Percentiles rank a stretch among this genome's conserved stretches.
Evolutionary conservation across 805 yeast species (phyloP).

Genomic region (Blastobotrys attinorum): DNA sequence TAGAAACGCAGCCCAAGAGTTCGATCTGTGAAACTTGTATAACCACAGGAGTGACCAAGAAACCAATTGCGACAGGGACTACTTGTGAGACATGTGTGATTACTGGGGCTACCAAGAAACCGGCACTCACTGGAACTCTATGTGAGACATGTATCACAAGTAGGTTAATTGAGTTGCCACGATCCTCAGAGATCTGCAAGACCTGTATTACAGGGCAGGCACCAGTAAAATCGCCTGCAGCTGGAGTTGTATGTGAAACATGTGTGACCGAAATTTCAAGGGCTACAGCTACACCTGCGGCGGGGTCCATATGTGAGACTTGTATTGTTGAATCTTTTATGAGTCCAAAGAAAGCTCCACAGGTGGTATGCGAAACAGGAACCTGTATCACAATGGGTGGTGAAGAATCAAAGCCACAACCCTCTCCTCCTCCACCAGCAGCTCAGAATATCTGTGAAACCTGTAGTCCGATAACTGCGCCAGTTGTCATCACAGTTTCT

Average conservation of each 20-base stretch:
- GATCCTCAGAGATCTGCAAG: not conserved
- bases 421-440: not conserved
- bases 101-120: too few species aligned
- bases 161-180: too few species aligned
- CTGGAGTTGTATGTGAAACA: not conserved
- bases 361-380: not conserved
- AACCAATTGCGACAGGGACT: too few species aligned
- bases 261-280: not conserved
- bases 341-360: not conserved
- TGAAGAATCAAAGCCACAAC: not conserved
- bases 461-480: not conserved
- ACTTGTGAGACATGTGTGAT: not conserved
- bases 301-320: not conserved
- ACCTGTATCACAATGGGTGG: not conserved
- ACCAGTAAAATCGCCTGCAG: not conserved
- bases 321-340: not conserved
- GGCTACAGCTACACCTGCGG: not conserved
- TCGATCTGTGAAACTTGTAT: too few species aligned
- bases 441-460: not conserved
- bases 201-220: not conserved
- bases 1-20: too few species aligned
- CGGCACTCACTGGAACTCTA: too few species aligned
- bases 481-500: not conserved
- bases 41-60: too few species aligned
- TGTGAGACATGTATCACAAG: not conserved